These are phyloP conservation scores for Xylaria sp. DNA, from an alignment of 2,329 filamentous ascomycete genomes.

Conservation along the genomic window DNA sequence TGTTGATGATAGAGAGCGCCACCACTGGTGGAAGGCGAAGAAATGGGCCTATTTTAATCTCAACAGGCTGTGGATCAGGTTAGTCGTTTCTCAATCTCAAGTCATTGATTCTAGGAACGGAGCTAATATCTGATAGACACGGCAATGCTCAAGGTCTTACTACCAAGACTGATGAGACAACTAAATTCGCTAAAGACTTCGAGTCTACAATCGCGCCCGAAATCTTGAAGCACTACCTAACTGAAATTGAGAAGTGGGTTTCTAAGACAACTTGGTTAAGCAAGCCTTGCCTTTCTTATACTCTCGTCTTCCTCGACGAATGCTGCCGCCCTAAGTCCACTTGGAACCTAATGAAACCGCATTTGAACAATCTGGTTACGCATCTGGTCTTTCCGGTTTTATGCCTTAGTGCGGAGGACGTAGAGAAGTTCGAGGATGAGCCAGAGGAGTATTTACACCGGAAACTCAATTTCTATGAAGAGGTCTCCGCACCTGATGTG, in stretches of 20 bases:
- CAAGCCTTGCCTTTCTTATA: constrained; percentile 92
- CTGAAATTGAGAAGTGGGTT: constrained; percentile 98
- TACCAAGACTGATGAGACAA: constrained; percentile 80
- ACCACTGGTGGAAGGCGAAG: constrained; percentile 99
- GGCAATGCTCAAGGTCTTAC: constrained; percentile 84
- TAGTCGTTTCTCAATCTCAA: constrained; percentile 38
- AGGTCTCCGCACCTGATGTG: constrained; percentile 93
- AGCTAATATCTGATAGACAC: constrained; percentile 68
- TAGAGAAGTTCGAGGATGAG: constrained; percentile 93
- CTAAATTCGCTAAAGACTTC: constrained; percentile 89
- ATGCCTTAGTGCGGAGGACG: constrained; percentile 89
- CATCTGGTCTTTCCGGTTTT: constrained; percentile 96
- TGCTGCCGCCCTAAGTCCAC: constrained; percentile 97
- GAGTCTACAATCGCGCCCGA: constrained; percentile 92
- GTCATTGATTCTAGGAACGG: constrained; percentile 17
- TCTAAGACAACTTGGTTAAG: constrained; percentile 94
- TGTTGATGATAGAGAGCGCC: constrained; percentile 84
- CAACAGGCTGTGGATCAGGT: constrained; percentile 94
- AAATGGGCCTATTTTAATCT: constrained; percentile 99
- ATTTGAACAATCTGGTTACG: constrained; percentile 91
- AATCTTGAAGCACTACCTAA: constrained; percentile 93
- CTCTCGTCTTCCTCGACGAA: constrained; percentile 93
- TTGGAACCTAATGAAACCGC: constrained; percentile 93
- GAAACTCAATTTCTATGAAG: constrained; percentile 97
- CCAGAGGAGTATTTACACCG: constrained; percentile 97